Evolutionary conservation across 495 filamentous ascomycete genomes (phyloP).

Genomic region (Aspergillus heteromorphus): DNA sequence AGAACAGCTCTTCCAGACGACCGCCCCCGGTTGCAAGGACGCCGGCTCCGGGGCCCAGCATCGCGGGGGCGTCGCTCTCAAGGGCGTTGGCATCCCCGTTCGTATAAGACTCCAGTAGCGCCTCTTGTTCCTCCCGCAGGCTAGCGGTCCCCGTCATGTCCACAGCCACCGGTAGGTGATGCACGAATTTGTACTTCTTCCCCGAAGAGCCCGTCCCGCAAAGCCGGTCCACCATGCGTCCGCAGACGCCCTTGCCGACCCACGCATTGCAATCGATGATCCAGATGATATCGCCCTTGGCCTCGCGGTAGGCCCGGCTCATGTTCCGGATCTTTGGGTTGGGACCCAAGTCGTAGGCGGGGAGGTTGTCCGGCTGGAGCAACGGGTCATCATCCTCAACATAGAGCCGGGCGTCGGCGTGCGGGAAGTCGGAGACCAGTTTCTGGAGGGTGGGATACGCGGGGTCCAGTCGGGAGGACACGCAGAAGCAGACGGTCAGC

Average conservation of each 20-base stretch:
- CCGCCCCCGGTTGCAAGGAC: constrained; percentile 58
- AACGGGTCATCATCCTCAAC: constrained; percentile 87
- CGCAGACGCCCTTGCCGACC: constrained; percentile 72
- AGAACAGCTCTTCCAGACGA: constrained; percentile 86
- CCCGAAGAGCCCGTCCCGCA: constrained; percentile 55
- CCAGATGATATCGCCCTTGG: constrained; percentile 89
- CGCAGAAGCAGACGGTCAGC: constrained; percentile 78
- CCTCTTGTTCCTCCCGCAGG: constrained; percentile 35
- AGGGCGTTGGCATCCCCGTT: not conserved
- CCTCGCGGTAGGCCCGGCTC: constrained; percentile 91
- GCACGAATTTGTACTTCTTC: constrained; percentile 85
- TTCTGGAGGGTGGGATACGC: constrained; percentile 68
- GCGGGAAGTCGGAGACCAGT: constrained; percentile 64
- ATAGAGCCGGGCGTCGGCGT: constrained; percentile 66
- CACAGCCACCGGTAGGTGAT: constrained; percentile 84
- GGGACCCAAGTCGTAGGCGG: constrained; percentile 65
- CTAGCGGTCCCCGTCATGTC: constrained; percentile 51
- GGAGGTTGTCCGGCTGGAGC: constrained; percentile 47
- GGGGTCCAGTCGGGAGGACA: constrained; percentile 71
- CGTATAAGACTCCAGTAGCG: constrained; percentile 29
- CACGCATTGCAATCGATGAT: constrained; percentile 96
- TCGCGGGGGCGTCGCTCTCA: not conserved
- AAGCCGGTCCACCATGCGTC: constrained; percentile 81
- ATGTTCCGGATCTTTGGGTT: constrained; percentile 99
- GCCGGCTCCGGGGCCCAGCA: constrained; percentile 10